Percentiles rank a stretch among this genome's conserved stretches.
Evolutionary conservation across 129 eudicot genomes (phyloP).

Genomic region (Helichrysum umbraculigerum): DNA sequence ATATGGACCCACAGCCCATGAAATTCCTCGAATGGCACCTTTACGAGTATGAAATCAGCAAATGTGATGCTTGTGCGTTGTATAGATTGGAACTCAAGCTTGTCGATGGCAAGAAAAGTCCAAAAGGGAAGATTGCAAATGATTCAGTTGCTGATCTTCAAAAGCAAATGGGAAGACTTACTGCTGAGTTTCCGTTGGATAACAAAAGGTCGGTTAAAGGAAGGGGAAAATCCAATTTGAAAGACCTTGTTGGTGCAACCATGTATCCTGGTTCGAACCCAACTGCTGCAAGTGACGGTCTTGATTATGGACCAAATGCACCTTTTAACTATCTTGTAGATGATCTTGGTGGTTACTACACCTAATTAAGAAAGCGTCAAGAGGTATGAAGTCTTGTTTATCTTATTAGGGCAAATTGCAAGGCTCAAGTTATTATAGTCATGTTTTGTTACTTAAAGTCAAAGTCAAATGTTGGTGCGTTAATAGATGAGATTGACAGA

Average conservation of each 20-base stretch:
- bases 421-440: slow-evolving; percentile 9
- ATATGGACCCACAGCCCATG: slow-evolving; percentile 96
- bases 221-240: slow-evolving; percentile 46
- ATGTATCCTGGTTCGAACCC: slow-evolving; percentile 42
- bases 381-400: slow-evolving; percentile 40
- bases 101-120: slow-evolving; percentile 67
- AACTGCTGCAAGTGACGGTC: slow-evolving; percentile 41
- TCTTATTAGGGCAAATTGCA: slow-evolving; percentile 14
- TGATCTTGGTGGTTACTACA: slow-evolving; percentile 62
- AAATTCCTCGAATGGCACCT: slow-evolving; percentile 84
- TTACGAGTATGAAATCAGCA: slow-evolving; percentile 84
- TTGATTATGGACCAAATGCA: slow-evolving; percentile 47
- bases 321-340: slow-evolving; percentile 68
- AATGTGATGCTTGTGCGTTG: slow-evolving; percentile 72
- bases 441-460: slow-evolving; percentile 18
- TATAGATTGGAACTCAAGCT: slow-evolving; percentile 83
- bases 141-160: slow-evolving; percentile 81
- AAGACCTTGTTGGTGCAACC: slow-evolving; percentile 39
- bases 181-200: slow-evolving; percentile 72
- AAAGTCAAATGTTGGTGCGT: slow-evolving; percentile 23
- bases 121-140: slow-evolving; percentile 61
- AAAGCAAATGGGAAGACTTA: slow-evolving; percentile 80
- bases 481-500: slow-evolving; percentile 24
- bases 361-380: slow-evolving; percentile 22
- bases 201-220: slow-evolving; percentile 42